A percentile compares a stretch with the other conserved stretches of the same genome.
These are phyloP conservation scores for Colletotrichum sp. DNA, from an alignment of 2,329 filamentous ascomycete genomes.

Conservation along the genomic window DNA sequence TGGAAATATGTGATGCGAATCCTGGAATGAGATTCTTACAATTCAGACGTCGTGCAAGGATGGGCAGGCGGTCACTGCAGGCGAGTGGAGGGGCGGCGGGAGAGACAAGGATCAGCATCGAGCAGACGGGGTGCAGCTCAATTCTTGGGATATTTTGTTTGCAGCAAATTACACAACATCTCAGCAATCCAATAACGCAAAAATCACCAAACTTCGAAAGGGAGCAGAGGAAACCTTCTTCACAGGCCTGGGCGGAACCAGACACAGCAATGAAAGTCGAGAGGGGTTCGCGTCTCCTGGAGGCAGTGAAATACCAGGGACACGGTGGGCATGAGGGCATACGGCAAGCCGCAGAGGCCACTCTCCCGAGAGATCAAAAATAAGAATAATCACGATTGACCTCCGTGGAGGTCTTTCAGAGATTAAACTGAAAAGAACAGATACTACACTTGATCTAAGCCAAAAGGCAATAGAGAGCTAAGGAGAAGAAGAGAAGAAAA, in stretches of 20 bases:
- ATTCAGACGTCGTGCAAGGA: not conserved
- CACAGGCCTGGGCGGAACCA: conserved; percentile 55
- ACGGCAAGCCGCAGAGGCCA: conserved; percentile 69
- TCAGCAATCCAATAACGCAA: not conserved
- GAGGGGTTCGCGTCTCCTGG: conserved; percentile 66
- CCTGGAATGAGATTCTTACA: not conserved
- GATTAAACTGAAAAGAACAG: conserved; percentile 87
- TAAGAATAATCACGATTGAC: conserved; percentile 73
- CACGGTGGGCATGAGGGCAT: conserved; percentile 64
- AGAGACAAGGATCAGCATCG: not conserved
- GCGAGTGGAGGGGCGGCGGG: not conserved
- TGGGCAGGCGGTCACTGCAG: not conserved
- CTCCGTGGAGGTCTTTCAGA: conserved; percentile 72
- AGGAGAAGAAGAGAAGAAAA: conserved; percentile 33
- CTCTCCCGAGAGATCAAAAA: conserved; percentile 61
- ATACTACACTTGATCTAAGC: conserved; percentile 79
- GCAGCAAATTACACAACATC: not conserved
- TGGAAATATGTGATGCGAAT: not conserved
- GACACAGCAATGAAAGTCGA: conserved; percentile 60
- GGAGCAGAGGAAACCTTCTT: conserved; percentile 49
- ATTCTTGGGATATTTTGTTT: not conserved
- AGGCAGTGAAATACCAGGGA: conserved; percentile 76
- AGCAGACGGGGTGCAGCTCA: not conserved
- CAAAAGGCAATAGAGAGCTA: conserved; percentile 44
- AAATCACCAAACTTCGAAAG: not conserved